Percentiles rank a stretch among this genome's conserved stretches.
These are phyloP conservation scores for Talaromyces marneffei DNA, from an alignment of 2,329 filamentous ascomycete genomes.

Conservation along the genomic window DNA sequence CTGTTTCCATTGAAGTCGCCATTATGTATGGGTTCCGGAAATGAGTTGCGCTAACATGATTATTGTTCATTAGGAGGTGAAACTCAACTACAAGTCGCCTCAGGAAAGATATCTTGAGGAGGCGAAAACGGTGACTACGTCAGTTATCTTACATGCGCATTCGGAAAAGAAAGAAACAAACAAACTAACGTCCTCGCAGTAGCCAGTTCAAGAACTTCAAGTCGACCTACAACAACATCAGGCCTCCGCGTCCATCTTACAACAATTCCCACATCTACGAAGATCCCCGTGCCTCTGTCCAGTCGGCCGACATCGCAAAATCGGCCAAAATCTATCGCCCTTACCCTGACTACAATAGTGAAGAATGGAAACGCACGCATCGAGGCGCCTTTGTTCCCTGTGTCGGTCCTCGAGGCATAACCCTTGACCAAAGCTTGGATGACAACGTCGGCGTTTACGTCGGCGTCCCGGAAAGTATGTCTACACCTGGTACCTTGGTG, in stretches of 20 bases:
- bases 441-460: slow-evolving; percentile 60
- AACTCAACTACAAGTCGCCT: slow-evolving; percentile 12
- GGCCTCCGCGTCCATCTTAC: slow-evolving; percentile 8
- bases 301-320: slow-evolving; percentile 9
- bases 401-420: slow-evolving; percentile 51
- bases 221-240: slow-evolving; percentile 13
- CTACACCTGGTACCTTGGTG: background rate
- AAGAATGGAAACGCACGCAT: slow-evolving; percentile 52
- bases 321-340: slow-evolving; percentile 53
- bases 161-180: background rate
- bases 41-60: background rate
- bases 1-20: background rate
- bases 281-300: slow-evolving; percentile 12
- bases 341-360: slow-evolving; percentile 64
- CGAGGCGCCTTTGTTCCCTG: slow-evolving; percentile 59
- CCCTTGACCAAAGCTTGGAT: slow-evolving; percentile 51
- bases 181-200: background rate
- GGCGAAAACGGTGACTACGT: slow-evolving; percentile 10
- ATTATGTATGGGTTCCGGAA: background rate
- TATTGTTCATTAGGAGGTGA: background rate
- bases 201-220: slow-evolving; percentile 14
- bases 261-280: slow-evolving; percentile 10
- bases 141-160: background rate
- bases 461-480: slow-evolving; percentile 13
- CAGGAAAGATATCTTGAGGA: slow-evolving; percentile 16